Percentiles rank a stretch among this genome's conserved stretches.
phyloP scores from a whole-genome alignment of 768 basidiomycete genomes.

The Phylloporus sp. region DNA sequence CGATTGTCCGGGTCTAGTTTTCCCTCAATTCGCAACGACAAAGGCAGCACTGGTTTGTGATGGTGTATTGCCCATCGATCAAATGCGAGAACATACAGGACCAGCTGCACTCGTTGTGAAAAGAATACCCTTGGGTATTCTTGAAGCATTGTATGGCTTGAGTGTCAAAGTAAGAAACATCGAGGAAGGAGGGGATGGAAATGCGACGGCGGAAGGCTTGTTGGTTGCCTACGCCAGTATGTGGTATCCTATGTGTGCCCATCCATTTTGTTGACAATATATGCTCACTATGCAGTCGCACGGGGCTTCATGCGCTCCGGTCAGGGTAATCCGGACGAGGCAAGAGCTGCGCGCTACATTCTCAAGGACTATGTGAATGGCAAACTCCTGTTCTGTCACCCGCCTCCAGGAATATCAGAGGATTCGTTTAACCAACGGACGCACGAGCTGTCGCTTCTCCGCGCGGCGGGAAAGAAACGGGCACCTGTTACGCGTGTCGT shows the following conservation, averaged over 20 bases:
- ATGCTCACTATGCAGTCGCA: slow-evolving; percentile 57
- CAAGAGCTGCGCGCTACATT: slow-evolving; percentile 85
- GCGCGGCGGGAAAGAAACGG: slow-evolving; percentile 74
- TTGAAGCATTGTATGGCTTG: slow-evolving; percentile 91
- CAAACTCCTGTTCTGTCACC: slow-evolving; percentile 85
- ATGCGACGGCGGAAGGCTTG: slow-evolving; percentile 72
- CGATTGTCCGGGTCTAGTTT: slow-evolving; percentile 97
- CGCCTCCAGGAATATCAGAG: slow-evolving; percentile 69
- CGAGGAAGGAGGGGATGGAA: slow-evolving; percentile 85
- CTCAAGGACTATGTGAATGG: slow-evolving; percentile 98
- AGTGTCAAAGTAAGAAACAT: slow-evolving; percentile 55
- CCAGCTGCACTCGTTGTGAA: slow-evolving; percentile 75
- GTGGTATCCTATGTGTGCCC: slow-evolving; percentile 30
- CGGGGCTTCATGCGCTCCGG: slow-evolving; percentile 90
- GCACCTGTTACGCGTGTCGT: slow-evolving; percentile 85
- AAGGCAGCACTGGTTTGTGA: slow-evolving; percentile 96
- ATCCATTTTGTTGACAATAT: slow-evolving; percentile 12
- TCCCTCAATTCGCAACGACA: slow-evolving; percentile 97
- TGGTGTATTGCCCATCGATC: slow-evolving; percentile 96
- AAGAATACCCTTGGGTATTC: slow-evolving; percentile 73
- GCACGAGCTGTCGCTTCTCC: slow-evolving; percentile 54
- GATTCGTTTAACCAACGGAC: slow-evolving; percentile 73
- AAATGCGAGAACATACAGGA: slow-evolving; percentile 89
- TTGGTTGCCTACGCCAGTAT: slow-evolving; percentile 89
- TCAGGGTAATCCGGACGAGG: slow-evolving; percentile 96